Evolutionary conservation across 1,284 basidiomycete genomes (phyloP).

Genomic region (Exobasidium cylindrosporum): DNA sequence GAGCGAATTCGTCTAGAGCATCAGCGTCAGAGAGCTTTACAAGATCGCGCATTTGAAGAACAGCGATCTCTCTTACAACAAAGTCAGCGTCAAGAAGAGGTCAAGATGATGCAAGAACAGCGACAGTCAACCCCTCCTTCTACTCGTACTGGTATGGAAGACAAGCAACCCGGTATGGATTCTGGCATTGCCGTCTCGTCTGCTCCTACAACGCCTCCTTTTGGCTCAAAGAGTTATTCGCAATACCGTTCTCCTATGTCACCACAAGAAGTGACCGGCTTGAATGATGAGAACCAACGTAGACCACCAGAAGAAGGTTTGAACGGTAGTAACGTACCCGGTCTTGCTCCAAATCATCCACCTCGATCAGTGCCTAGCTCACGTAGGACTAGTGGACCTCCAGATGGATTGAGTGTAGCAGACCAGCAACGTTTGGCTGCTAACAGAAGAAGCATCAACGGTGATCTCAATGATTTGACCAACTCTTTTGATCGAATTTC

Average conservation of each 20-base stretch:
- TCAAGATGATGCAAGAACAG: background rate
- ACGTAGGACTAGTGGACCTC: conserved; percentile 19
- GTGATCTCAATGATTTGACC: conserved; percentile 14
- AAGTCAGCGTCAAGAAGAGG: background rate
- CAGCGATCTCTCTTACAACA: too few relatives aligned
- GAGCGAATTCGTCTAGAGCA: too few relatives aligned
- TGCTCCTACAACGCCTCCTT: background rate
- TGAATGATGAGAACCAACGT: conserved; percentile 11
- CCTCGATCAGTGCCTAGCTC: conserved; percentile 30
- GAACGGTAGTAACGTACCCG: conserved; percentile 27
- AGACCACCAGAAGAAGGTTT: conserved; percentile 20
- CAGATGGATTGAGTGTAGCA: background rate
- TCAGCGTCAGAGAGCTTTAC: too few relatives aligned
- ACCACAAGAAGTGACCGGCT: background rate
- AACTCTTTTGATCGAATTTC: conserved; percentile 18
- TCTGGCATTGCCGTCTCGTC: background rate
- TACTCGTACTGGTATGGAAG: background rate
- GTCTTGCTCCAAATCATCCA: conserved; percentile 15
- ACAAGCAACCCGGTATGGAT: background rate
- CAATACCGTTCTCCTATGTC: background rate
- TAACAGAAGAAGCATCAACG: conserved; percentile 9
- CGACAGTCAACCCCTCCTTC: background rate
- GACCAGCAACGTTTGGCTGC: conserved; percentile 5
- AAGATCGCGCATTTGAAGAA: too few relatives aligned
- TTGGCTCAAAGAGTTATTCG: background rate